Evolutionary conservation across 352 stramenopile species (phyloP), one percentile per base, ranked within the genome.

Genomic region (Globisporangium rhizosaccharum): DNA sequence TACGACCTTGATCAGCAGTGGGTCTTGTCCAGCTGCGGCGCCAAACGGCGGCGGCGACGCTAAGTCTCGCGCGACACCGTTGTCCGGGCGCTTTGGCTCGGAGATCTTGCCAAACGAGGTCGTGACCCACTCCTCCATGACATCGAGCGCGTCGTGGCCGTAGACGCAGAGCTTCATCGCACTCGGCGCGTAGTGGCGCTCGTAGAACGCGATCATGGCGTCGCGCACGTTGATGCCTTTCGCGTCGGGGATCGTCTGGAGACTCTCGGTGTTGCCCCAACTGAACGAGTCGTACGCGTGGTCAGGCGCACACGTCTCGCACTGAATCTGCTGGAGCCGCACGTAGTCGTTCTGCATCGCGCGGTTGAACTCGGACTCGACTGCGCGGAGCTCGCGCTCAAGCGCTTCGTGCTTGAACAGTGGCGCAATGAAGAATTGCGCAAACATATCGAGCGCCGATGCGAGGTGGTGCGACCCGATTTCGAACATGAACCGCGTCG

Each of bases 401-500:
- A 88, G 85, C 18, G 75, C 82, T 37, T 96, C 83, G n/a, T 51
- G 57, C 55, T 72, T 71, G 58, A 97, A 76, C 30, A 96, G 62
- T 20, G 92, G 92, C 2, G 71, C 69, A 48, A 97, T 81, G 72
- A 98, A 98, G 58, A 97, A 96, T 62, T 94, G 85, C 9, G 90
- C 86, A 72, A 98, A 98, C 61, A 94, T 96, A 45, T 96, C 84
- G 7, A 97, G 69, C 33, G 85, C 82, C 17, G 68, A 57, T 14
- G 66, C 53, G 23, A 94, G 58, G 58, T 88, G 65, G 4, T 48
- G 28, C 9, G 75, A 48, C 9, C 75, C 66, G 8, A 97, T 74
- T 49, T 97, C 88, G 63, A 98, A 97, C 46, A 95, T 76, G 63
- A 93, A 98, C 17, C 87, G 78, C 8, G 92, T 98, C 15, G 70